A percentile compares a stretch with the other conserved stretches of the same genome.
phyloP scores from a whole-genome alignment of 441 rosid genomes.

The Eruca vesicaria region DNA sequence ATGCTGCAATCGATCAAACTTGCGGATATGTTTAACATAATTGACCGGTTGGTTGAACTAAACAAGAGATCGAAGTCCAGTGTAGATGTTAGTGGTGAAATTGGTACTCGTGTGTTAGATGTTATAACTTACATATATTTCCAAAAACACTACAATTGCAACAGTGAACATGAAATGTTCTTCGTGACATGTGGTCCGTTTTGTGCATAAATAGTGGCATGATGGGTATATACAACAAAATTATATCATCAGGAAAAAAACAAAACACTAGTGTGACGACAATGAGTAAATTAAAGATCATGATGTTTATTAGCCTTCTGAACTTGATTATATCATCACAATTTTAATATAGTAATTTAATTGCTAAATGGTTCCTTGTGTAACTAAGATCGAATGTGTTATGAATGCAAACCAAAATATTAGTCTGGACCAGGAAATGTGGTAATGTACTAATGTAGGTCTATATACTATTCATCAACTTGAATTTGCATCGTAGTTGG shows the following conservation, averaged over 20 bases:
- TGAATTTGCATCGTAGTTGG: neutral
- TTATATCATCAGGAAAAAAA: neutral
- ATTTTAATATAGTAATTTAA: neutral
- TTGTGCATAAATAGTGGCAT: constrained; percentile 30
- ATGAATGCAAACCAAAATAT: neutral
- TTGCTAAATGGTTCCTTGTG: neutral
- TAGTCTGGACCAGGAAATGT: neutral
- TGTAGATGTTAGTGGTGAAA: constrained; percentile 26
- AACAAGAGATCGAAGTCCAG: constrained; percentile 12
- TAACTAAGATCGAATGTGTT: neutral
- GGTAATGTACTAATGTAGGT: neutral
- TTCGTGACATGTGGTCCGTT: constrained; percentile 32
- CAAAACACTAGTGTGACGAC: neutral
- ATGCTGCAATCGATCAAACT: neutral
- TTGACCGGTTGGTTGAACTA: constrained; percentile 8
- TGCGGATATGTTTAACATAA: constrained; percentile 11
- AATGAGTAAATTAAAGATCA: neutral
- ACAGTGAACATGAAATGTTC: constrained; percentile 36
- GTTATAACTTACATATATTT: constrained; percentile 8
- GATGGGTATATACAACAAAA: constrained; percentile 30
- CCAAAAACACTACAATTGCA: constrained; percentile 23
- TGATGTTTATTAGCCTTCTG: neutral
- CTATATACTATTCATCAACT: neutral
- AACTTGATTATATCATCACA: neutral
- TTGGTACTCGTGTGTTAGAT: constrained; percentile 22